These are phyloP conservation scores for Moniliella sp. DNA, from an alignment of 1,284 basidiomycete genomes.

Conservation along the genomic window DNA sequence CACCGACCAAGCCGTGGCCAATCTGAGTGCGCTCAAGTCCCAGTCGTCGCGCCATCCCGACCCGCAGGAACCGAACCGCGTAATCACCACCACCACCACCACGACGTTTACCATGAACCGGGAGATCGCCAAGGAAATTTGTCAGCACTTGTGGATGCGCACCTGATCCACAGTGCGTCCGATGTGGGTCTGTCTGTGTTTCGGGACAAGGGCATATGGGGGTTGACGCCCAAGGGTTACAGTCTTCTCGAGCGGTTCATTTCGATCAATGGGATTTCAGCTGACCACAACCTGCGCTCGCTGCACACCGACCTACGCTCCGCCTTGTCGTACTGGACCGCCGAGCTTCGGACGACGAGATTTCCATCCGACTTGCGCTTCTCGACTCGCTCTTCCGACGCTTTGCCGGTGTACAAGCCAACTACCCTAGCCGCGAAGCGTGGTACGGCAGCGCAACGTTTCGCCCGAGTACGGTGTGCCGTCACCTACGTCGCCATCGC, in stretches of 20 bases:
- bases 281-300: conserved; percentile 72
- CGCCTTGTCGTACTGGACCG: conserved; percentile 90
- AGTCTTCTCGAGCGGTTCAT: conserved; percentile 97
- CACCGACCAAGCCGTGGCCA: conserved; percentile 81
- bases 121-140: conserved; percentile 97
- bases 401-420: conserved; percentile 51
- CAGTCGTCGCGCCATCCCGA: conserved; percentile 87
- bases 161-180: conserved; percentile 82
- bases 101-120: conserved; percentile 98
- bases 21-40: conserved; percentile 90
- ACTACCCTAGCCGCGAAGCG: too few species aligned
- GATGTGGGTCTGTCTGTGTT: conserved; percentile 68
- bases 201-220: conserved; percentile 89
- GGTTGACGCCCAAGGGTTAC: conserved; percentile 84
- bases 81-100: conserved; percentile 93
- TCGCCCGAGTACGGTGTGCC: too few species aligned
- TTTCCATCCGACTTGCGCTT: conserved; percentile 76
- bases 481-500: too few species aligned
- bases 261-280: conserved; percentile 87
- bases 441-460: too few species aligned
- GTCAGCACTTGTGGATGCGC: conserved; percentile 95
- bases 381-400: conserved; percentile 84
- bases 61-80: conserved; percentile 88
- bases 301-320: conserved; percentile 83
- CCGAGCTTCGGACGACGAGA: conserved; percentile 75